Percentiles rank a stretch among this genome's conserved stretches.
Conservation (phyloP, 1,284 basidiomycete genomes). For the Tremellales sp. region DNA sequence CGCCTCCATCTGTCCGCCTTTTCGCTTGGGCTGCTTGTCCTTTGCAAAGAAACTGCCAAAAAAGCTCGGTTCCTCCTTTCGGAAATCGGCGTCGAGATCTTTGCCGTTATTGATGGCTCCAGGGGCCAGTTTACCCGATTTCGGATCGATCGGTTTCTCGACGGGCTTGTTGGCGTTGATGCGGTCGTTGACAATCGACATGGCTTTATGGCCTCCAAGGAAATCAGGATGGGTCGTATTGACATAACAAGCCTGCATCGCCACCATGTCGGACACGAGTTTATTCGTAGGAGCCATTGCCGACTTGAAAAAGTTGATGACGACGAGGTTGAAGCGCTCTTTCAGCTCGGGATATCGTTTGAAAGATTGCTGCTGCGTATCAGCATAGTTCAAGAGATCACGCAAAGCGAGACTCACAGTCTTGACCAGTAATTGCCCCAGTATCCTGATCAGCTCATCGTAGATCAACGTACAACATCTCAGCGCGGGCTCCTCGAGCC, state of each 20-base stretch:
- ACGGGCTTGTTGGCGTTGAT: constrained; percentile 73
- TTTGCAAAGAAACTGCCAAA: constrained; percentile 88
- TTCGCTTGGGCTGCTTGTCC: constrained; percentile 67
- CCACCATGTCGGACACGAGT: constrained; percentile 85
- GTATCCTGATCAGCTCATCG: constrained; percentile 93
- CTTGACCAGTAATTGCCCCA: constrained; percentile 82
- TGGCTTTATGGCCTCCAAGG: constrained; percentile 93
- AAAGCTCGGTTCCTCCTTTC: constrained; percentile 87
- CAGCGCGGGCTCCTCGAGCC: constrained; percentile 86
- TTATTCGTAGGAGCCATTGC: constrained; percentile 92
- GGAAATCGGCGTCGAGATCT: constrained; percentile 85
- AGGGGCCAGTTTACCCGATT: constrained; percentile 60
- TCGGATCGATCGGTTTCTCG: constrained; percentile 60
- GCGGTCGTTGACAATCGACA: constrained; percentile 82
- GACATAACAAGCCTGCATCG: constrained; percentile 95
- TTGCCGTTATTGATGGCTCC: constrained; percentile 81
- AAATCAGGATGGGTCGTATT: constrained; percentile 99
- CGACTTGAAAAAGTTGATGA: constrained; percentile 93
- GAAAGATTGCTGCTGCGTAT: constrained; percentile 71
- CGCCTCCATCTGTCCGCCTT: constrained; percentile 75
- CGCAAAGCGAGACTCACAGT: constrained; percentile 61
- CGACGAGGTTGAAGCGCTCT: constrained; percentile 89
- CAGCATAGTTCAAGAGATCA: not conserved
- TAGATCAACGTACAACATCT: constrained; percentile 94
- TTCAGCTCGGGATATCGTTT: constrained; percentile 89